Conservation (phyloP, 768 basidiomycete species). For the Trametes elegans region DNA sequence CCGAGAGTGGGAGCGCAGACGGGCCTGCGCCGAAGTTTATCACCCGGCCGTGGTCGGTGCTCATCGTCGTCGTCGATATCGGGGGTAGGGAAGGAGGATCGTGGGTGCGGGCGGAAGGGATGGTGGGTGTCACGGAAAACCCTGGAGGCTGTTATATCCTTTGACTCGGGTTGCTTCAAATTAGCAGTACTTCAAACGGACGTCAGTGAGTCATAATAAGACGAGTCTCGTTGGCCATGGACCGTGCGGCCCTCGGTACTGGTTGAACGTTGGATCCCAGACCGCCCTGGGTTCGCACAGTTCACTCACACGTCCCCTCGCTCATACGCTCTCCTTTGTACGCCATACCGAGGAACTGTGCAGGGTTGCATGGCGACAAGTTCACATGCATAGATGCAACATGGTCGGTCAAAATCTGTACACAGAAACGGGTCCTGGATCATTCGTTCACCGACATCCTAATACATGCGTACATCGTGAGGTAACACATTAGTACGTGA, state of each 20-base stretch:
- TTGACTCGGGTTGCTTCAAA: too few species aligned
- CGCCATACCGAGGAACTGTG: too few species aligned
- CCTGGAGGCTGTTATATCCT: too few species aligned
- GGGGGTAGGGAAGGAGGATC: neutral
- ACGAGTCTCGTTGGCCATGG: too few species aligned
- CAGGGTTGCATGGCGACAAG: too few species aligned
- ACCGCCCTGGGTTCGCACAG: too few species aligned
- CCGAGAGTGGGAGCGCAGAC: slow-evolving; percentile 83
- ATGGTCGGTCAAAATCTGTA: neutral
- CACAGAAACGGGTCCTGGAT: neutral
- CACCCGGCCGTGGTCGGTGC: slow-evolving; percentile 39
- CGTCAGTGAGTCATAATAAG: slow-evolving; percentile 5
- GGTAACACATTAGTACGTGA: slow-evolving; percentile 13
- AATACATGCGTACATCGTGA: slow-evolving; percentile 16
- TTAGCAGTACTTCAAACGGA: too few species aligned
- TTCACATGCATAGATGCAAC: neutral
- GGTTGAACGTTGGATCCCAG: too few species aligned
- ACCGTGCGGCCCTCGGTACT: too few species aligned
- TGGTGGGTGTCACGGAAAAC: too few species aligned
- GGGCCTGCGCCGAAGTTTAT: slow-evolving; percentile 96
- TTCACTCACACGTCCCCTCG: too few species aligned
- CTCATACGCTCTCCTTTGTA: too few species aligned
- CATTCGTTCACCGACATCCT: slow-evolving; percentile 8
- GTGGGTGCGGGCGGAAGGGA: slow-evolving; percentile 2
- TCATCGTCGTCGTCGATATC: slow-evolving; percentile 13